These are phyloP conservation scores for Tuctoria greenei DNA, from an alignment of 176 grass and related monocot species.

Conservation along the genomic window DNA sequence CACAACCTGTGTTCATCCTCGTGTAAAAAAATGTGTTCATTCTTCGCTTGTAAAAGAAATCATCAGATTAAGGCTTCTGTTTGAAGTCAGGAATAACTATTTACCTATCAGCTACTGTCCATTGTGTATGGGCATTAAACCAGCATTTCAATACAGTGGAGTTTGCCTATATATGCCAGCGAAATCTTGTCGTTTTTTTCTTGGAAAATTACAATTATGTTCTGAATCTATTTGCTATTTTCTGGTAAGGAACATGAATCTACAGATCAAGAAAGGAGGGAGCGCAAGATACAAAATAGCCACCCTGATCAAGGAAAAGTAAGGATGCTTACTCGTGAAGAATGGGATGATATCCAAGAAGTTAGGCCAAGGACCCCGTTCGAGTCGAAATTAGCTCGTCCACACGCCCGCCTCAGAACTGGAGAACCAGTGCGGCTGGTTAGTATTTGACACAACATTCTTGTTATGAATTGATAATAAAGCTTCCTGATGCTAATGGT, in stretches of 20 bases:
- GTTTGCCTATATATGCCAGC: background rate
- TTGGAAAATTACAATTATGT: background rate
- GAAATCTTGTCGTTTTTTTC: slow-evolving; percentile 9
- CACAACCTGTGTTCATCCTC: background rate
- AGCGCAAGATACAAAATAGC: slow-evolving; percentile 73
- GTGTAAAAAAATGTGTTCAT: too few species aligned
- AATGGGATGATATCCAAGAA: slow-evolving; percentile 98
- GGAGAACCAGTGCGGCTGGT: slow-evolving; percentile 73
- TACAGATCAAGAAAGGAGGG: slow-evolving; percentile 74
- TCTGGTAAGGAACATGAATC: slow-evolving; percentile 69
- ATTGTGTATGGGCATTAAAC: background rate
- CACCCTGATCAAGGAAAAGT: slow-evolving; percentile 80
- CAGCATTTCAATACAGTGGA: background rate
- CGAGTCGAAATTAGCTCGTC: slow-evolving; percentile 74
- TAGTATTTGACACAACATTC: slow-evolving; percentile 23
- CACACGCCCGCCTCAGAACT: slow-evolving; percentile 91
- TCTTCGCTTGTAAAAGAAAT: background rate
- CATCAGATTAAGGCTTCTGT: background rate
- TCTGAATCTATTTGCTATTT: slow-evolving; percentile 35
- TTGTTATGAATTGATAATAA: background rate
- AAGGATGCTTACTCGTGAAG: slow-evolving; percentile 90
- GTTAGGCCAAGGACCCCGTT: slow-evolving; percentile 93
- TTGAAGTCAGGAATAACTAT: slow-evolving; percentile 8
- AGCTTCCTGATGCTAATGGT: background rate
- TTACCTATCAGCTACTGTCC: background rate